Evolutionary conservation across 805 yeast genomes (phyloP), one percentile per base, ranked within the genome.

Genomic region (Spathaspora boniae): DNA sequence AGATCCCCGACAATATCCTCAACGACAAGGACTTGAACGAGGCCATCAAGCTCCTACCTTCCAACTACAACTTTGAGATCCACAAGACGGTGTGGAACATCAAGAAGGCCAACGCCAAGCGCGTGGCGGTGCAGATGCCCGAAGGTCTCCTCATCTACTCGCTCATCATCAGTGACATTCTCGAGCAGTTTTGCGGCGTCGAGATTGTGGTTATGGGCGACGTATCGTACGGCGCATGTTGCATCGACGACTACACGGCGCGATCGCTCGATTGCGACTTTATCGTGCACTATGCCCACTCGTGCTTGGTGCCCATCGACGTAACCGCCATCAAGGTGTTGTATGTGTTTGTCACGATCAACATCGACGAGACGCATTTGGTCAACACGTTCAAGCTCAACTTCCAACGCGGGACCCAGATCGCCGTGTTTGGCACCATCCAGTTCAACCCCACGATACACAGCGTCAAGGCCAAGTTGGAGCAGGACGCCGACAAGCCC

Each of bases 191-290:
- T 48, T 89, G 97, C 56, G 60, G 65, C 2, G 87, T 83, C 35
- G 96, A 89, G 52, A 85, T 89, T 0, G 68, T 93, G 1, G 93
- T 91, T 2, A 93, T 93, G 98, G 98, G 98, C 2, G 98, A 93
- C 58, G 98, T 93, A 0, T 86, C 97, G 0, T 93, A 93, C 53
- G 98, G 98, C 28, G 98, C 98, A 0, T 93, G 98, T 56, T 93
- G 98, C 62, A 88, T 93, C 30, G 98, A 93, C 56, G 98, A 93
- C 54, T 93, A 72, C 54, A 89, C 98, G 0, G 98, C 98, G 2
- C 70, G 89, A 44, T 80, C 98, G 0, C 60, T 93, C 18, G 96
- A 85, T 32, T 93, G 98, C 62, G 98, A 93, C 54, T 83, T 89
- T 51, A 80, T 93, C 41, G 87, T 91, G 9, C 98, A 93, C 61